phyloP scores from a whole-genome alignment of 306 rosid genomes.

The Sindora glabra region DNA sequence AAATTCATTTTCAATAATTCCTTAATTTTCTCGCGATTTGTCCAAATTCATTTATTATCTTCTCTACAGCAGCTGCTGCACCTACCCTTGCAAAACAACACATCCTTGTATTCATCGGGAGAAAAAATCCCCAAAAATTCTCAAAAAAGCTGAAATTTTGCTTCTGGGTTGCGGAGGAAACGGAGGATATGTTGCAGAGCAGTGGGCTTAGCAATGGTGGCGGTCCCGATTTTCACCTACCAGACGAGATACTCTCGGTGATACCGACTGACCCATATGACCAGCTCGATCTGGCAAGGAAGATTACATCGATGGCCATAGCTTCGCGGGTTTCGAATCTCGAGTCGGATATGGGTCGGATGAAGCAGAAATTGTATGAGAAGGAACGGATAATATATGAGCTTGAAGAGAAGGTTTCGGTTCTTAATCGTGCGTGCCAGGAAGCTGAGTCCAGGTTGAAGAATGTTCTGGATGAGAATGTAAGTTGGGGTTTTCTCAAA shows the following conservation, averaged over 20 bases:
- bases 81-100: no score
- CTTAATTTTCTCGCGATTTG: no score
- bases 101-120: not conserved
- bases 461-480: conserved; percentile 49
- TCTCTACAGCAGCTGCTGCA: not conserved
- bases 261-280: conserved; percentile 67
- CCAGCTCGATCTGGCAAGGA: conserved; percentile 76
- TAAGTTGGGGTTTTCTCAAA: not conserved
- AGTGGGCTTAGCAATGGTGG: not conserved
- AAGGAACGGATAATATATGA: conserved; percentile 36
- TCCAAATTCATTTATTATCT: not conserved
- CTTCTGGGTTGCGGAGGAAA: not conserved
- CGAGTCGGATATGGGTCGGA: conserved; percentile 36
- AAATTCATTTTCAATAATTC: no score
- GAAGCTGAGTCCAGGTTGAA: conserved; percentile 51
- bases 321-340: conserved; percentile 64
- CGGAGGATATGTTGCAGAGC: conserved; percentile 29
- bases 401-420: conserved; percentile 39
- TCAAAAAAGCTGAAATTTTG: not conserved
- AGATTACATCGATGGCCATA: conserved; percentile 70
- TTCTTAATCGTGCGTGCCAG: conserved; percentile 31
- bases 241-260: conserved; percentile 49
- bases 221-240: conserved; percentile 37
- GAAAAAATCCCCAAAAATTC: not conserved
- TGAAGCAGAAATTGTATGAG: conserved; percentile 39